A percentile compares a stretch with the other conserved stretches of the same genome.
Conservation (phyloP, 176 grass and related monocot genomes). For the Carex scoparia region DNA sequence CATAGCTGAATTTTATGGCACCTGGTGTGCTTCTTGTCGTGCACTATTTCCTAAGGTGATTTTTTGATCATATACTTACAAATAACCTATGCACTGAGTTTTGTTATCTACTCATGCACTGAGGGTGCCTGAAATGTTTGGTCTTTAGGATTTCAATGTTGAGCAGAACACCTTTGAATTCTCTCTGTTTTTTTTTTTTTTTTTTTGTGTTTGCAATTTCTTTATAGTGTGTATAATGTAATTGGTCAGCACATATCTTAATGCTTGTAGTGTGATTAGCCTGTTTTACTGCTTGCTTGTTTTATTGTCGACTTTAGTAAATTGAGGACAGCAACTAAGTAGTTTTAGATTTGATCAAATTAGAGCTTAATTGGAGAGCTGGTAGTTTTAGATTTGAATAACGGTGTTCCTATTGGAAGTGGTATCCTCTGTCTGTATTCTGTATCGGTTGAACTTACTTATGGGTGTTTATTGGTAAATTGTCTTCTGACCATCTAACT, state of each 20-base stretch:
- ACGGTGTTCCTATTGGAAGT: neutral
- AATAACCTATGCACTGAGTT: neutral
- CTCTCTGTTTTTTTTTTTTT: neutral
- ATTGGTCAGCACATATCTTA: neutral
- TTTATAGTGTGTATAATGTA: neutral
- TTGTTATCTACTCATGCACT: neutral
- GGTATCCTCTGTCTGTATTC: neutral
- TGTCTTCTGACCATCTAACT: neutral
- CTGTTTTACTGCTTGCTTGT: neutral
- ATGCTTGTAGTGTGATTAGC: neutral
- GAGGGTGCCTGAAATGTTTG: neutral
- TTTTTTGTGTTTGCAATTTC: neutral
- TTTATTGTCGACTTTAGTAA: neutral
- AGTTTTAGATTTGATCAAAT: neutral
- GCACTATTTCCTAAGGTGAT: constrained; percentile 90
- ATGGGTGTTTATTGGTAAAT: neutral
- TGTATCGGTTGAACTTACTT: neutral
- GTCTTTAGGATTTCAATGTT: neutral
- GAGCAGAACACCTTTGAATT: neutral
- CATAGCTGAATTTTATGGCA: constrained; percentile 84
- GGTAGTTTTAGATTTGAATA: neutral
- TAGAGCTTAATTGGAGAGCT: neutral
- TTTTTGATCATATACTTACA: neutral
- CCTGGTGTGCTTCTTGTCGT: constrained; percentile 94
- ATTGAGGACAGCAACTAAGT: neutral